A percentile compares a stretch with the other conserved stretches of the same genome.
These are phyloP conservation scores for Vitis cinerea DNA, from an alignment of 164 flowering plant species.

Conservation along the genomic window DNA sequence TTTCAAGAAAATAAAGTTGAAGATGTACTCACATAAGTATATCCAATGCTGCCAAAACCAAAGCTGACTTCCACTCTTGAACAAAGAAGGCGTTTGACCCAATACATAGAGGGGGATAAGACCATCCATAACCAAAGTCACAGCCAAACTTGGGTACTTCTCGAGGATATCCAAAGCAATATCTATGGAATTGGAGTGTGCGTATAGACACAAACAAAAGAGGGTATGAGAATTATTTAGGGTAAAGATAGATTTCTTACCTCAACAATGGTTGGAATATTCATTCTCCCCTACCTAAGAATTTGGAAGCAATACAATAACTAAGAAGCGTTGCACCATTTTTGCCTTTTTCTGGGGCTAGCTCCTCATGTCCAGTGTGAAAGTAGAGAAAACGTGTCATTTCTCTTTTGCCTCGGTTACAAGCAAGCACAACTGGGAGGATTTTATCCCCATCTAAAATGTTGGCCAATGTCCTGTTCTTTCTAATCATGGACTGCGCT, in stretches of 20 bases:
- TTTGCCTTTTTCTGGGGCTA: background rate
- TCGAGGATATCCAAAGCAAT: constrained; percentile 5
- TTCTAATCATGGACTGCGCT: constrained; percentile 1
- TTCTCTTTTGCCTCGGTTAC: background rate
- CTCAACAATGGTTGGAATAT: background rate
- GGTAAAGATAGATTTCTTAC: background rate
- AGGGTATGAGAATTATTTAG: background rate
- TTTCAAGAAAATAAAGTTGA: too few species aligned
- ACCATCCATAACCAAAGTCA: background rate
- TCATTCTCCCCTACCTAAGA: too few species aligned
- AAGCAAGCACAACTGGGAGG: background rate
- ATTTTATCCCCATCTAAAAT: background rate
- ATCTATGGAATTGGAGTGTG: background rate
- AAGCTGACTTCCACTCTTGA: constrained; percentile 18
- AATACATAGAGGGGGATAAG: background rate
- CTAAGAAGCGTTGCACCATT: too few species aligned
- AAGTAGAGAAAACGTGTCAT: background rate
- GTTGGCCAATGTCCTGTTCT: background rate
- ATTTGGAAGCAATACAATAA: too few species aligned
- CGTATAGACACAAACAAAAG: background rate
- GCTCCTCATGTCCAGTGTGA: background rate
- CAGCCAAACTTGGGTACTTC: background rate
- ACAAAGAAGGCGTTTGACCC: constrained; percentile 21
- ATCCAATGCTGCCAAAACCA: constrained; percentile 17
- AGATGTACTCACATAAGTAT: constrained; percentile 2